Base-by-base conservation (phyloP, 2,329 filamentous ascomycete species). In the Coleophoma eucalyptorum region DNA sequence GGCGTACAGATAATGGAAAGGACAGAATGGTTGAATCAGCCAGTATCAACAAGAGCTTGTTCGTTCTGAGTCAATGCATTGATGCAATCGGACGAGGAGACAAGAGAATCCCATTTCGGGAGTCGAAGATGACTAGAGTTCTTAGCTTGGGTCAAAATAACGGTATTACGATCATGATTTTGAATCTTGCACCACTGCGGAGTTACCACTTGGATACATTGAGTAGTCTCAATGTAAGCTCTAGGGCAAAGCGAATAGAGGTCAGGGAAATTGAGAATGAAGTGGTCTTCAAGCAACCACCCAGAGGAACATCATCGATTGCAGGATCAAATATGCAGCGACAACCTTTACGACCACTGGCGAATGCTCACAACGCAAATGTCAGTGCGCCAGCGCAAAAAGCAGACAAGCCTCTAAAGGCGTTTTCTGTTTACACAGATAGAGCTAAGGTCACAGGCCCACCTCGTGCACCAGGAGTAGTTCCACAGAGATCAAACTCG, bases 121-220 rank as follows among this genome's bases (percentile, higher is more conserved):
- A 97, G 67, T 94, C 89, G 49, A 97, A 97, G 75, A 97, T 97
- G 93, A 97, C 94, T 1, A 82, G 93, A 43, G 97, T 97, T 50
- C 72, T 97, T 21, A 93, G 89, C 0, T 72, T 97, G 8, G 93
- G 93, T 3, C 93, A 97, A 72, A 97, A 97, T 72, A 90, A 96
- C 57, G 93, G 94, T 46, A 83, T 96, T 58, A 97, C 92, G 0
- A 81, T 97, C 64, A 97, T 97, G 94, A 94, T 97, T 52, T 77
- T 97, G 35, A 97, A 97, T 64, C 80, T 97, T 3, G 90, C 93
- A 0, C 92, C 94, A 0, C 79, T 95, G n/a, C 84, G 89, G 55
- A 91, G 89, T 60, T 97, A 96, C 65, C 93, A 97, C 64, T 79
- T 96, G 37, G 93, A 97, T 66, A 97, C 93, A 0, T 77, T 97